These are phyloP conservation scores for Myriosclerotinia scirpicola DNA, from an alignment of 2,329 filamentous ascomycete genomes.

Conservation along the genomic window DNA sequence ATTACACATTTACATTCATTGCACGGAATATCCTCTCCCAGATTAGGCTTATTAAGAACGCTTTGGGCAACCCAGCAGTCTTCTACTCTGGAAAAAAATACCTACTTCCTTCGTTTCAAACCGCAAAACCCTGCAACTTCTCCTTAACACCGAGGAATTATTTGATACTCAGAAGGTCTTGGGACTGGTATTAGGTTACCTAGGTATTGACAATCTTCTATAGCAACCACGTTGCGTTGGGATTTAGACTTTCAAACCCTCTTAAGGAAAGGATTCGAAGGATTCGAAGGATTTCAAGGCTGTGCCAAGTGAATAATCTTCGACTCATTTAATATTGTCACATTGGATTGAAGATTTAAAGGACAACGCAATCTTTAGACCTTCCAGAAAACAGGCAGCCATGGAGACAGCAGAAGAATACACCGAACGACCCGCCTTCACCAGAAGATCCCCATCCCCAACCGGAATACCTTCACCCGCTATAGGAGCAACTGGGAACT, in stretches of 20 bases:
- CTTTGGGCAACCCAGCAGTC: constrained; percentile 19
- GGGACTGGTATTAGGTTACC: not conserved
- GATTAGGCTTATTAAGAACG: constrained; percentile 13
- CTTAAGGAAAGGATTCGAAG: not conserved
- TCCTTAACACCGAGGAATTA: constrained; percentile 23
- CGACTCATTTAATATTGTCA: constrained; percentile 3
- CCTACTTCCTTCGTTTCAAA: constrained; percentile 14
- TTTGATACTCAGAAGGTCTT: constrained; percentile 25
- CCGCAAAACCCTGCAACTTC: constrained; percentile 21
- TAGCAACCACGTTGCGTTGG: constrained; percentile 29
- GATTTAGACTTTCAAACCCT: not conserved
- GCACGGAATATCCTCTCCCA: not conserved
- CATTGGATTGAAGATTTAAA: not conserved
- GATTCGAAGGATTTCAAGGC: not conserved
- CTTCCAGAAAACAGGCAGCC: constrained; percentile 25
- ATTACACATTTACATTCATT: not conserved
- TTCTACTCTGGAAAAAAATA: not conserved
- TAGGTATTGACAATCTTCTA: constrained; percentile 32
- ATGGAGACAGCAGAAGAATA: constrained; percentile 45
- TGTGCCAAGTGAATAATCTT: constrained; percentile 2
- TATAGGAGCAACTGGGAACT: constrained; percentile 56
- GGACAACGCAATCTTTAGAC: not conserved
- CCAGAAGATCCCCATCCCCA: constrained; percentile 59
- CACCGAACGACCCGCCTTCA: constrained; percentile 36
- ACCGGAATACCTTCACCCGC: constrained; percentile 62